Evolutionary conservation across 176 grass and related monocot species (phyloP), one percentile per base, ranked within the genome.

Genomic region (Cenchrus americanus): DNA sequence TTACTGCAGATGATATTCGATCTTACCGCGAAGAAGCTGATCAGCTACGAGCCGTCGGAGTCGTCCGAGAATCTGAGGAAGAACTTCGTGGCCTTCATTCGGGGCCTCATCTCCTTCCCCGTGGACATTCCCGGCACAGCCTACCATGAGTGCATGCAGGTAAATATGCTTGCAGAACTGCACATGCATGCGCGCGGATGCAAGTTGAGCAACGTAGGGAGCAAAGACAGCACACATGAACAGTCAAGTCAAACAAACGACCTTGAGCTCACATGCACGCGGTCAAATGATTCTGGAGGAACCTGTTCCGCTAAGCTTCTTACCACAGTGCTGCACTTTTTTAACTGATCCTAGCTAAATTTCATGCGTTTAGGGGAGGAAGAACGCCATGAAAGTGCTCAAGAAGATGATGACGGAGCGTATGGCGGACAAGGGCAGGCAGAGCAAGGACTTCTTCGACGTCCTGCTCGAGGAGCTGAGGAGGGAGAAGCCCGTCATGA

Each of bases 41-140:
- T 92, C 30, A 21, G 91, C 12, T 92, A 89, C 23, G 84, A 89
- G 30, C 66, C 87, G 11, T 69, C 87, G 0, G 63, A 71, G 60
- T 77, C 87, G 55, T 84, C 84, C 0, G 87, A 84, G 57, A 84
- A 71, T 34, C 78, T 92, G 77, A 92, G 91, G 87, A 85, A 78
- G 67, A 92, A 83, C 61, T 92, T 93, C 17, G 71, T 90, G 19
- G 81, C 84, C 34, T 93, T 93, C 77, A 90, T 90, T 17, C 84
- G 85, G 27, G 92, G 92, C 2, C 86, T 94, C 32, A 88, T 94
- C n/a, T 94, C 92, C 5, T 91, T 91, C 85, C 92, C 92, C 2
- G 66, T 94, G 68, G 66, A 91, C 54, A 79, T 94, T 43, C 92
- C 88, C 27, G 92, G 92, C 62, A 94, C 92, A 4, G 88, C 92